Evolutionary conservation across 2,329 filamentous ascomycete species (phyloP).

Genomic region (Fusarium chlamydosporum): DNA sequence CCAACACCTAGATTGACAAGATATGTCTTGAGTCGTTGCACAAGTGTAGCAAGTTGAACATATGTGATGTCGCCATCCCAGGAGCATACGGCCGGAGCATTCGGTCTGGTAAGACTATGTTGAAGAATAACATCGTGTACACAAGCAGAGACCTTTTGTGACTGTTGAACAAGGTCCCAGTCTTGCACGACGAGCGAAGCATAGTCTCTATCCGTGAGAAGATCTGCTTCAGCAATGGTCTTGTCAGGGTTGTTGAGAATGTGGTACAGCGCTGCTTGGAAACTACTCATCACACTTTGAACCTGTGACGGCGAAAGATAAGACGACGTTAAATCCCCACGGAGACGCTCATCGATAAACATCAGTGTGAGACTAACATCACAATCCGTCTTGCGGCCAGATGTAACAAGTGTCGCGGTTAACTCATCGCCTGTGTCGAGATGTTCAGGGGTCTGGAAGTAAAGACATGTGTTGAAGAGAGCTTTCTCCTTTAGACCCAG

Average conservation of each 20-base stretch:
- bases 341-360: conserved; percentile 59
- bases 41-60: conserved; percentile 56
- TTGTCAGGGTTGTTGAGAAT: conserved; percentile 61
- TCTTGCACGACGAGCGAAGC: conserved; percentile 68
- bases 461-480: conserved; percentile 67
- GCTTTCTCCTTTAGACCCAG: conserved; percentile 59
- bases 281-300: conserved; percentile 65
- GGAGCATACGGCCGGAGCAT: conserved; percentile 59
- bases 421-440: neutral
- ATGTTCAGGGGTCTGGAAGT: conserved; percentile 60
- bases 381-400: conserved; percentile 59
- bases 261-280: conserved; percentile 65
- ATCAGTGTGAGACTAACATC: conserved; percentile 63
- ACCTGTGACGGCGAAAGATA: conserved; percentile 61
- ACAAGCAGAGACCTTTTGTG: conserved; percentile 59
- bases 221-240: conserved; percentile 62
- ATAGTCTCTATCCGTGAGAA: conserved; percentile 69
- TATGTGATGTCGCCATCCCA: conserved; percentile 64
- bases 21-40: conserved; percentile 58
- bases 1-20: conserved; percentile 66
- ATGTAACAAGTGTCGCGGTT: conserved; percentile 36
- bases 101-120: conserved; percentile 57
- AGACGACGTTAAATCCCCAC: conserved; percentile 61
- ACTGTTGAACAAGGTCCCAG: conserved; percentile 57
- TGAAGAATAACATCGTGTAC: conserved; percentile 63